Percentiles rank a stretch among this genome's conserved stretches.
Evolutionary conservation across 2,329 filamentous ascomycete genomes (phyloP).

Genomic region (Lachnellula arida): DNA sequence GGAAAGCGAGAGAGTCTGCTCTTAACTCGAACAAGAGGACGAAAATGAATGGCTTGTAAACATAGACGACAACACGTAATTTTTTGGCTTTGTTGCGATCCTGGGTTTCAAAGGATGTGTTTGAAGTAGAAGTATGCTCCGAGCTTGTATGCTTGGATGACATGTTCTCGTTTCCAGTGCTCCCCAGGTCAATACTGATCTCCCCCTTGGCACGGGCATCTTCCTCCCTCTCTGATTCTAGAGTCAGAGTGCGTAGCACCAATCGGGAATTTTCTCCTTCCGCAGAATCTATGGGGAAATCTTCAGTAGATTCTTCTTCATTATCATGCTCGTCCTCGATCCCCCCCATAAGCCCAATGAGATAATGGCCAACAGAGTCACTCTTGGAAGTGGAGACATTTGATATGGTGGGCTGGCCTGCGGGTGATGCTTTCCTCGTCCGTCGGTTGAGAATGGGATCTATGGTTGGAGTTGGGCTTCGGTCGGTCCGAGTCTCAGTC

Average conservation of each 20-base stretch:
- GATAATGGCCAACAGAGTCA: constrained; percentile 46
- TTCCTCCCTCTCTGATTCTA: constrained; percentile 52
- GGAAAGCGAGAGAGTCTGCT: constrained; percentile 53
- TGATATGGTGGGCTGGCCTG: neutral
- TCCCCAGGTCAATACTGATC: constrained; percentile 41
- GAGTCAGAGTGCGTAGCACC: constrained; percentile 59
- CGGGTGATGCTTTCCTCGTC: neutral
- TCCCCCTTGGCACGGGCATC: constrained; percentile 40
- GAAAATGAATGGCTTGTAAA: constrained; percentile 72
- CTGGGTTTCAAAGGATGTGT: constrained; percentile 39
- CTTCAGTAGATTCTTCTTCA: constrained; percentile 3
- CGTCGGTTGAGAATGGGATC: neutral
- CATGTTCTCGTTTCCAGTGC: constrained; percentile 11
- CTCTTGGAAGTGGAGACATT: neutral
- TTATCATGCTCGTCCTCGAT: constrained; percentile 43
- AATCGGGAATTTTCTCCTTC: constrained; percentile 48
- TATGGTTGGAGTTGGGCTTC: neutral
- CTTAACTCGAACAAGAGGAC: constrained; percentile 64
- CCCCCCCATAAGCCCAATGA: constrained; percentile 65
- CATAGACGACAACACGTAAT: constrained; percentile 67
- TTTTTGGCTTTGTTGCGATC: constrained; percentile 51
- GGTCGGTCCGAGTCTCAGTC: neutral
- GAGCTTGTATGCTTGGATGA: constrained; percentile 15
- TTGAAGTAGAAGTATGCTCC: constrained; percentile 22
- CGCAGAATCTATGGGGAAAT: neutral